These are phyloP conservation scores for Trichoderma endophyticum DNA, from an alignment of 2,329 filamentous ascomycete species.

Conservation along the genomic window DNA sequence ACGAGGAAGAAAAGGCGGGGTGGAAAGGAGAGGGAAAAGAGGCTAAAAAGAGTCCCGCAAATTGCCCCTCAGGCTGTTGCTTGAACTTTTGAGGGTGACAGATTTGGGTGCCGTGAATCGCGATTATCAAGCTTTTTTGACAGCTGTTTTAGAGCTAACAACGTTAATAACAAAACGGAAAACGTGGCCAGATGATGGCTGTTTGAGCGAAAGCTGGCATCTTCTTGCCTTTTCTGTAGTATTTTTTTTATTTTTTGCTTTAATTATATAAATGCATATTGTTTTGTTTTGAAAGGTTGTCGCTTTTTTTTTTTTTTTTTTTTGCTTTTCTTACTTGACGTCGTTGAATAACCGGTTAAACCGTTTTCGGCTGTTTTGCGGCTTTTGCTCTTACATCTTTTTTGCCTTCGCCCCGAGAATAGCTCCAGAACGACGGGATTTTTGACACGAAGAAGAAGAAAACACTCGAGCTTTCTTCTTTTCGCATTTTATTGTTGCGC, in stretches of 20 bases:
- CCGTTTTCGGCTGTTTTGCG: neutral
- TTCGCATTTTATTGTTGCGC: neutral
- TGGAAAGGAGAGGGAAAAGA: neutral
- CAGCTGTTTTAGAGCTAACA: neutral
- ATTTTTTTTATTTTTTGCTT: neutral
- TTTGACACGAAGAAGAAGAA: neutral
- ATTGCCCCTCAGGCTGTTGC: neutral
- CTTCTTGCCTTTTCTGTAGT: neutral
- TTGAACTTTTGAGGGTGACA: neutral
- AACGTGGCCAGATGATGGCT: neutral
- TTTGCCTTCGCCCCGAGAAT: neutral
- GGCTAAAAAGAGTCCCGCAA: neutral
- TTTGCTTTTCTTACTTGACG: neutral
- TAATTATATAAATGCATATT: neutral
- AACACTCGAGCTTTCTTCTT: neutral
- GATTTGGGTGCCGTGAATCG: neutral
- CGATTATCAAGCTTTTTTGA: neutral
- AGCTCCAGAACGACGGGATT: neutral
- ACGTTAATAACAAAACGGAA: neutral
- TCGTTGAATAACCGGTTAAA: neutral
- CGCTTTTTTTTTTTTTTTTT: neutral
- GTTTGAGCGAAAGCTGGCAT: neutral
- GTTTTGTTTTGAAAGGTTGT: too few species aligned
- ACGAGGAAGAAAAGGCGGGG: neutral
- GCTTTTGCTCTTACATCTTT: neutral